Evolutionary conservation across 768 basidiomycete genomes (phyloP).

Genomic region (Podaxis rugospora): DNA sequence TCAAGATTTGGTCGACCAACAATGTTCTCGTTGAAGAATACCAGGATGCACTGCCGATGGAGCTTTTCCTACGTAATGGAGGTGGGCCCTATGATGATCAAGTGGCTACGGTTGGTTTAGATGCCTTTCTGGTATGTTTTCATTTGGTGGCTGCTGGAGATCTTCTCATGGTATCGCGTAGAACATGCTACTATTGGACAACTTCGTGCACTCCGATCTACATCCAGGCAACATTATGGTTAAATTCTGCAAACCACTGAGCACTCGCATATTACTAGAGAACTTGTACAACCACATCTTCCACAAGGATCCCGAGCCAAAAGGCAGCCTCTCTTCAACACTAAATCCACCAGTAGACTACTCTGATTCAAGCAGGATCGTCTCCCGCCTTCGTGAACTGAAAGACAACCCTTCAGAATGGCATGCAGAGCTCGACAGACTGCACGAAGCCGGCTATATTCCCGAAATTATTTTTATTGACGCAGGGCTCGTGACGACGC

Average conservation of each 20-base stretch:
- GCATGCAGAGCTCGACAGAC: constrained; percentile 58
- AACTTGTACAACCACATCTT: constrained; percentile 57
- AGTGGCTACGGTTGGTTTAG: constrained; percentile 88
- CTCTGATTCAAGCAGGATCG: constrained; percentile 57
- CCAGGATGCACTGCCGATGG: constrained; percentile 87
- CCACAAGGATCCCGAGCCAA: constrained; percentile 19
- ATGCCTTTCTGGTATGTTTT: constrained; percentile 83
- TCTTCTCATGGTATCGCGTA: constrained; percentile 25
- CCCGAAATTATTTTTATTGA: constrained; percentile 97
- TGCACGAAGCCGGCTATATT: constrained; percentile 72
- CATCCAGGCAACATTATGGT: constrained; percentile 97
- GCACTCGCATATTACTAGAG: constrained; percentile 57
- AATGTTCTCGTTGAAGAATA: constrained; percentile 91
- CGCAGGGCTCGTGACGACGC: constrained; percentile 88
- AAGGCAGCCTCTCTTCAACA: constrained; percentile 21
- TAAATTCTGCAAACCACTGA: constrained; percentile 88
- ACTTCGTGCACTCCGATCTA: constrained; percentile 92
- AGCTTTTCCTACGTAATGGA: constrained; percentile 82
- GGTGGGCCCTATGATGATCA: constrained; percentile 89
- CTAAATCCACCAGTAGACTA: constrained; percentile 31
- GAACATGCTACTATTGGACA: constrained; percentile 98
- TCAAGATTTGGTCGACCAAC: constrained; percentile 74
- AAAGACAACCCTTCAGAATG: constrained; percentile 57
- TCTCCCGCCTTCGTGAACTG: constrained; percentile 65
- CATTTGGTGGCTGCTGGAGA: neutral